phyloP scores from a whole-genome alignment of 805 yeast genomes.

The Myxozyma mucilagina region DNA sequence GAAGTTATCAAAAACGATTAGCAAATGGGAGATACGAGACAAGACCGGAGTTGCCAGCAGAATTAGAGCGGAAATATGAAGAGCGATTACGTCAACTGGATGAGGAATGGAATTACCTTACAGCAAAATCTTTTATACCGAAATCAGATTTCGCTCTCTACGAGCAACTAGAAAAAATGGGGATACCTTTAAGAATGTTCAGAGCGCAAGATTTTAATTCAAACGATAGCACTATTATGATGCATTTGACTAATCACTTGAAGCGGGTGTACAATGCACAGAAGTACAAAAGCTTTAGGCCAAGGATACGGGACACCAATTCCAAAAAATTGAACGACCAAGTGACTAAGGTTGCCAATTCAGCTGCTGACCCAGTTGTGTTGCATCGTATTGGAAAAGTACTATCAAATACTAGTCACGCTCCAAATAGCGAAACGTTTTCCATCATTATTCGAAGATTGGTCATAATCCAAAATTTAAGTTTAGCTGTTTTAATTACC shows the following conservation, averaged over 20 bases:
- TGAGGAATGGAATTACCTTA: neutral
- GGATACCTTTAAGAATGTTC: neutral
- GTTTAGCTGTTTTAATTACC: slow-evolving; percentile 19
- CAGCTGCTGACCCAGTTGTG: slow-evolving; percentile 2
- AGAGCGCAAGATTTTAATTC: neutral
- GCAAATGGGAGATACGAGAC: neutral
- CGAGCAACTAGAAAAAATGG: neutral
- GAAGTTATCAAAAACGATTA: neutral
- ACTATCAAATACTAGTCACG: slow-evolving; percentile 5
- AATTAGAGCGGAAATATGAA: neutral
- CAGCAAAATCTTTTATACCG: neutral
- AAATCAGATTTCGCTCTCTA: neutral
- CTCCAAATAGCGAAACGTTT: slow-evolving; percentile 35
- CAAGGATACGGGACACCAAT: neutral
- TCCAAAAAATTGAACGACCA: neutral
- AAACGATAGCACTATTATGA: neutral
- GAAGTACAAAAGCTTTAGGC: neutral
- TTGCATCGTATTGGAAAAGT: slow-evolving; percentile 1
- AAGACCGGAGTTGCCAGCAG: neutral
- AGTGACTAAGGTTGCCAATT: neutral
- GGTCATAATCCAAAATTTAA: slow-evolving; percentile 11
- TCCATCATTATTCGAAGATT: slow-evolving; percentile 35
- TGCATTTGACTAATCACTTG: neutral
- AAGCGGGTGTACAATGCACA: neutral
- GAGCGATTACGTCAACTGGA: neutral